phyloP scores from a whole-genome alignment of 148 eudicot genomes.

The Arctostaphylos glauca region DNA sequence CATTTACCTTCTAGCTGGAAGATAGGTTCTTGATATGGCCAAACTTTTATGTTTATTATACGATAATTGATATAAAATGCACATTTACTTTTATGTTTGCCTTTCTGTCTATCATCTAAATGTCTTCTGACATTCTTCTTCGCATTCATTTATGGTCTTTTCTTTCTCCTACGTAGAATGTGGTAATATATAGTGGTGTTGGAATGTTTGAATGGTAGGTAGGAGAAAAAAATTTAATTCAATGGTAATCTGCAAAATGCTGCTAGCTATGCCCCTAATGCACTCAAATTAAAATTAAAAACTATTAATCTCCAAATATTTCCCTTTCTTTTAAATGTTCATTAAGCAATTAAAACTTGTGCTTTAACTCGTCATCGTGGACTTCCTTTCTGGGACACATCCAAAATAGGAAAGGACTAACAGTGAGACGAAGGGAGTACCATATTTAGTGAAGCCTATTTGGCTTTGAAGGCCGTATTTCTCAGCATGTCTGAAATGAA shows the following conservation, averaged over 20 bases:
- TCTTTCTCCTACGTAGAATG: background rate
- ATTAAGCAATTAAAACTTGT: background rate
- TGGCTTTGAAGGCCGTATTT: no score
- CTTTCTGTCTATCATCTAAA: background rate
- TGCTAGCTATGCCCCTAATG: background rate
- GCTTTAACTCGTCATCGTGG: background rate
- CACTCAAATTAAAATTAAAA: background rate
- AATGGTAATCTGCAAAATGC: background rate
- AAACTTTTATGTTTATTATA: background rate
- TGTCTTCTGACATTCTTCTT: background rate
- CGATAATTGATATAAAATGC: background rate
- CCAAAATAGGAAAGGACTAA: background rate
- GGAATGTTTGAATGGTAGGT: background rate
- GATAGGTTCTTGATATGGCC: background rate
- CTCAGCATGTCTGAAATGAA: no score
- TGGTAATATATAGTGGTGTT: background rate
- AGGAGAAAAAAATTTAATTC: background rate
- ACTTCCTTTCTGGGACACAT: background rate
- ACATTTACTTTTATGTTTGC: no score
- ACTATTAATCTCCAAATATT: background rate
- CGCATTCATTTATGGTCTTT: background rate
- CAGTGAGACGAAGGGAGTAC: background rate
- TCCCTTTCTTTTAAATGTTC: background rate
- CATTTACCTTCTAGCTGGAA: background rate
- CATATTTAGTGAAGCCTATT: no score